Evolutionary conservation across 2,329 filamentous ascomycete genomes (phyloP).

Genomic region (Penicillium hesseltinei): DNA sequence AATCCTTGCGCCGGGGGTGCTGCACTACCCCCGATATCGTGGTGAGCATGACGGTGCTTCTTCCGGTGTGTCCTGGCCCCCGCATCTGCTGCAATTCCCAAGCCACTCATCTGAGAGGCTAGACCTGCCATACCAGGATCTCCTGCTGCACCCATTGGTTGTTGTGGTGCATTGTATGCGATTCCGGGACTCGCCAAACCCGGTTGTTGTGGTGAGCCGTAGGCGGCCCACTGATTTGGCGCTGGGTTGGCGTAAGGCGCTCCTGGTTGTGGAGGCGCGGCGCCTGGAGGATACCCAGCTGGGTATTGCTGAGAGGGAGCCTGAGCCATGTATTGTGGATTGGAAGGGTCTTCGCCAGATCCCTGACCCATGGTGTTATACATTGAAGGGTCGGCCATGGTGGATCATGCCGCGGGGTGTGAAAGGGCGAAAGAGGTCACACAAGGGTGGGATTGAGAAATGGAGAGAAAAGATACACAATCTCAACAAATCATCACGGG

Average conservation of each 20-base stretch:
- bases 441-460: conserved; percentile 3
- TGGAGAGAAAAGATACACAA: conserved; percentile 7
- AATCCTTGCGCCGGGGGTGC: conserved; percentile 63
- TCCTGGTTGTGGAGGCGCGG: conserved; percentile 41
- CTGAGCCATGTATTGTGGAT: conserved; percentile 47
- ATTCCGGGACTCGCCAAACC: conserved; percentile 26
- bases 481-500: conserved; percentile 3
- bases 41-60: conserved; percentile 92
- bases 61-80: conserved; percentile 63
- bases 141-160: conserved; percentile 26
- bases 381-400: conserved; percentile 44
- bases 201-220: conserved; percentile 29
- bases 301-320: conserved; percentile 53
- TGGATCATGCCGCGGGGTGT: conserved; percentile 31
- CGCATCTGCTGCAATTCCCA: conserved; percentile 61
- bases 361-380: conserved; percentile 42
- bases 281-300: conserved; percentile 35
- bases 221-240: conserved; percentile 34
- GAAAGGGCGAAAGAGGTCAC: neutral
- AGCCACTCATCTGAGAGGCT: conserved; percentile 70
- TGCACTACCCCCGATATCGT: conserved; percentile 65
- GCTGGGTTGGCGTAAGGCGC: conserved; percentile 36
- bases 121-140: conserved; percentile 42
- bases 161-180: conserved; percentile 29
- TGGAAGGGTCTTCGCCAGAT: conserved; percentile 54